Conservation (phyloP, 2,329 filamentous ascomycete genomes). For the Pezicula neosporulosa region DNA sequence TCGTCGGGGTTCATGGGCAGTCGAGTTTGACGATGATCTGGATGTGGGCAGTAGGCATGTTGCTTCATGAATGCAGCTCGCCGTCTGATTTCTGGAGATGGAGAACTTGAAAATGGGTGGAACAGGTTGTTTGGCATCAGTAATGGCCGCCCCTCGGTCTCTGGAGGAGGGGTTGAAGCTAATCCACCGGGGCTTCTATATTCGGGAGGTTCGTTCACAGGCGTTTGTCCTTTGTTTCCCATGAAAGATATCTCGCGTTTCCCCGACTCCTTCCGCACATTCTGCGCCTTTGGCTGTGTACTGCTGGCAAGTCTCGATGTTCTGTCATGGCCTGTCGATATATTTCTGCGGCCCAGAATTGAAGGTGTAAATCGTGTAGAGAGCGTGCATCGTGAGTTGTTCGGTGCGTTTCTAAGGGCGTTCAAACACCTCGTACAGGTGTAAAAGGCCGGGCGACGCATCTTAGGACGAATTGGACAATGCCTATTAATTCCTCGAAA, state of each 20-base stretch:
- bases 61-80: constrained; percentile 89
- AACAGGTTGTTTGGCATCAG: constrained; percentile 74
- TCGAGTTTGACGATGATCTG: constrained; percentile 75
- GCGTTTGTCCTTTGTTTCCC: constrained; percentile 16
- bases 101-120: constrained; percentile 86
- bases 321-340: constrained; percentile 18
- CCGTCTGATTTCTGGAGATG: constrained; percentile 80
- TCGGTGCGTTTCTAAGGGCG: constrained; percentile 18
- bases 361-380: constrained; percentile 9
- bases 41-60: constrained; percentile 91
- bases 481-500: too few species aligned
- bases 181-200: constrained; percentile 16
- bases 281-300: constrained; percentile 6
- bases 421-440: constrained; percentile 29
- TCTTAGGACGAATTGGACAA: background rate
- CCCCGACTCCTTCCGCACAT: constrained; percentile 8
- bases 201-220: constrained; percentile 21
- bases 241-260: constrained; percentile 18
- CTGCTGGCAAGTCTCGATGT: constrained; percentile 10
- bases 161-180: constrained; percentile 12
- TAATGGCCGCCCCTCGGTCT: constrained; percentile 21
- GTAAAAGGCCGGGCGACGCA: constrained; percentile 23
- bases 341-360: constrained; percentile 13
- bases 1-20: constrained; percentile 62
- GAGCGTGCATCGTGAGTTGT: constrained; percentile 9